Conservation (phyloP, 371 early-diverging fungal genomes). For the Chytridiales sp. region DNA sequence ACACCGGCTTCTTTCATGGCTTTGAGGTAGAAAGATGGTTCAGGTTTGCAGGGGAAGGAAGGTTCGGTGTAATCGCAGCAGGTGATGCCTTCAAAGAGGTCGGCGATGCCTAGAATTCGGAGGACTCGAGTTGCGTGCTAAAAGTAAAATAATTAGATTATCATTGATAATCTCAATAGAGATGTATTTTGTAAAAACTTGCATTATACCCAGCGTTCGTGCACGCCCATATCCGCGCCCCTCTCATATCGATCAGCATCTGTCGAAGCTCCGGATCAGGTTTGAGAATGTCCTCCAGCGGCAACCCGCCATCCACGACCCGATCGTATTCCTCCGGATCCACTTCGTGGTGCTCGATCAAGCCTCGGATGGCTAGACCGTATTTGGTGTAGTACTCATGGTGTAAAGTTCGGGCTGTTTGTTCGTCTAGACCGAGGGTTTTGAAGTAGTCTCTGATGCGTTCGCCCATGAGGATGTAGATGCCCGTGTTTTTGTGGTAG, state of each 20-base stretch:
- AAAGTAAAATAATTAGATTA: neutral
- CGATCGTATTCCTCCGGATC: constrained; percentile 66
- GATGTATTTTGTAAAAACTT: constrained; percentile 21
- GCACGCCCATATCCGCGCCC: constrained; percentile 74
- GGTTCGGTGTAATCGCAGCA: constrained; percentile 73
- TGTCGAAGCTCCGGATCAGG: constrained; percentile 61
- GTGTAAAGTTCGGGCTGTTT: constrained; percentile 53
- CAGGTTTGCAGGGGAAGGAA: constrained; percentile 79
- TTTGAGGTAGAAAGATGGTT: constrained; percentile 53
- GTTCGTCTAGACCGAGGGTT: constrained; percentile 52
- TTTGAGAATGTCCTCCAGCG: constrained; percentile 65
- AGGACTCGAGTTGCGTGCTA: constrained; percentile 74
- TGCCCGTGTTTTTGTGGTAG: constrained; percentile 63
- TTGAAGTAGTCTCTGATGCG: constrained; percentile 59
- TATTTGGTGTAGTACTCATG: constrained; percentile 64
- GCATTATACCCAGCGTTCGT: constrained; percentile 77
- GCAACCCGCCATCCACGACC: constrained; percentile 71
- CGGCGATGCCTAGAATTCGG: constrained; percentile 61
- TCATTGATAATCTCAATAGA: neutral
- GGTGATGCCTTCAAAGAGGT: constrained; percentile 78
- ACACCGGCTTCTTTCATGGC: constrained; percentile 74
- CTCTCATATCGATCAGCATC: constrained; percentile 58
- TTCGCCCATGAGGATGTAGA: constrained; percentile 62
- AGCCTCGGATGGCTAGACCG: constrained; percentile 77
- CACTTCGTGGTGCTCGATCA: constrained; percentile 65